Evolutionary conservation across 768 basidiomycete species (phyloP), one percentile per base, ranked within the genome.

Genomic region (Sarcomyxa edulis): DNA sequence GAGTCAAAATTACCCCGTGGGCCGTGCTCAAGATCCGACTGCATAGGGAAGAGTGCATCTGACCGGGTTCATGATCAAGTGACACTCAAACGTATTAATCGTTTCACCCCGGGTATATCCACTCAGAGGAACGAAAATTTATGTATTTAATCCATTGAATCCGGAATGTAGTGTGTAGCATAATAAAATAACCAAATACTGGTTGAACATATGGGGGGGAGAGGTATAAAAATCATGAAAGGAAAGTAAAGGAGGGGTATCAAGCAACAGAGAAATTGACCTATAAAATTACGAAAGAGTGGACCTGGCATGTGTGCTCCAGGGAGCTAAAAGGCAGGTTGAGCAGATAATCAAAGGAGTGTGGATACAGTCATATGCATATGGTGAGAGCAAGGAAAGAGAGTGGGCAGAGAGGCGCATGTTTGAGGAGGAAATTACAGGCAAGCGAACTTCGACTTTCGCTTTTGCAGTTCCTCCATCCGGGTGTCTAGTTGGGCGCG

Each of bases 361-460:
- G n/a, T n/a, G n/a, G n/a, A n/a, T 33, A 19, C 28, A 23, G 27
- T 39, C 31, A n/a, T 44, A 47, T 37, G 32, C 29, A 36, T 45
- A 40, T 38, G 42, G 40, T 40, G 34, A 36, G 29, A 47, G 49
- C 47, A 46, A 38, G 38, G 36, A 46, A 35, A 35, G 40, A 27
- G 38, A 36, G 36, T 34, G 14, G 37, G 43, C 37, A 46, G 32
- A 45, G 34, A 44, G 30, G 32, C 37, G 44, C 43, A 41, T n/a
- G n/a, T n/a, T n/a, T n/a, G n/a, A n/a, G n/a, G 35, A 46, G 49
- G 37, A 42, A 55, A 35, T 74, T 70, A 92, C 60, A 92, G 73
- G 62, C 89, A 92, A 37, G 83, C 85, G 61, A 91, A 95, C 66
- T 94, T 95, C 46, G 88, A 91, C 68, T 91, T 93, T 44, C 87